These are phyloP conservation scores for Trichoderma atroviride DNA, from an alignment of 2,329 filamentous ascomycete genomes.

Conservation along the genomic window DNA sequence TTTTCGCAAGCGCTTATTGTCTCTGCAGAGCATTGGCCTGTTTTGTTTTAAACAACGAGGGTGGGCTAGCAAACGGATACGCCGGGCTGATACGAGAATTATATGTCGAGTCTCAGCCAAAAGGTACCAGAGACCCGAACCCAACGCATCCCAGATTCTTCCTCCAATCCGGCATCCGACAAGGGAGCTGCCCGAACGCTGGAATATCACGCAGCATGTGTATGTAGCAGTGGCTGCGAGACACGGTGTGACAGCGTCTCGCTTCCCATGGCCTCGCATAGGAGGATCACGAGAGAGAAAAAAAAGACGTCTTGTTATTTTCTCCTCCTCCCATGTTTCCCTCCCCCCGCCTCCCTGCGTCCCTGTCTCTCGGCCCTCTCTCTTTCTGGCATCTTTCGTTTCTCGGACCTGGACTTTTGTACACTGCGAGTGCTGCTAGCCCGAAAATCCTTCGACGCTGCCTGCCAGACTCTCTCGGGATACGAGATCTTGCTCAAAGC, in stretches of 20 bases:
- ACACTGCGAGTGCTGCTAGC: neutral
- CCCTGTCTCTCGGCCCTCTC: neutral
- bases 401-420: neutral
- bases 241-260: slow-evolving; percentile 23
- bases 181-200: neutral
- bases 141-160: neutral
- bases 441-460: neutral
- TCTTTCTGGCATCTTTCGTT: neutral
- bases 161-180: neutral
- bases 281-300: neutral
- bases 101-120: neutral
- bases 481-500: slow-evolving; percentile 18
- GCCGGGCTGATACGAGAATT: slow-evolving; percentile 20
- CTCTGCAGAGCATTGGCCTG: neutral
- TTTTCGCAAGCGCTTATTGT: slow-evolving; percentile 10
- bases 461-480: neutral
- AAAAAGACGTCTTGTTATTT: neutral
- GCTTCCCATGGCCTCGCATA: slow-evolving; percentile 14
- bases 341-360: neutral
- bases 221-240: slow-evolving; percentile 8
- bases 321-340: neutral
- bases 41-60: neutral
- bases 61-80: slow-evolving; percentile 12
- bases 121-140: neutral
- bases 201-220: neutral